These are phyloP conservation scores for Croton laevigatus DNA, from an alignment of 441 rosid genomes.

Conservation along the genomic window DNA sequence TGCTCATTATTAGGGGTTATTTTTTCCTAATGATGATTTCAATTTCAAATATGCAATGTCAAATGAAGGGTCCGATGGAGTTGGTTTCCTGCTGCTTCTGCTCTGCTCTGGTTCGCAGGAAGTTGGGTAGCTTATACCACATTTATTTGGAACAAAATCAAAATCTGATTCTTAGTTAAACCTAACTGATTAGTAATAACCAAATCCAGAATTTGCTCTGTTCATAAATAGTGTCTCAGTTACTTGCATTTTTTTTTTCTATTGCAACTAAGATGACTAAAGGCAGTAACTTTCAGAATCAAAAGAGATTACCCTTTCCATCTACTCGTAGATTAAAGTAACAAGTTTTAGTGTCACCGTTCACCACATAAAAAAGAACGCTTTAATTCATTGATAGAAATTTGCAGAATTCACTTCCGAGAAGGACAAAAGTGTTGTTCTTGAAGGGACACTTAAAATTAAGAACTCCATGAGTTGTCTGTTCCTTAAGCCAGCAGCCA, in stretches of 20 bases:
- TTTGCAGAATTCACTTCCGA: neutral
- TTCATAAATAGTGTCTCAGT: neutral
- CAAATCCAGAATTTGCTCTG: neutral
- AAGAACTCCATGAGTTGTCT: neutral
- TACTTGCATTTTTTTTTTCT: neutral
- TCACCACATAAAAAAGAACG: neutral
- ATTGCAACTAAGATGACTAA: neutral
- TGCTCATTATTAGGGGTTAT: neutral
- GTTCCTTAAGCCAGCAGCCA: neutral
- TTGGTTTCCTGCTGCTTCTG: neutral
- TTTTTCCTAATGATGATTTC: neutral
- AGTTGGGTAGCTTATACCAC: neutral
- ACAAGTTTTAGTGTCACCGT: neutral
- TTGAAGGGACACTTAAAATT: neutral
- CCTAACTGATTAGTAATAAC: neutral
- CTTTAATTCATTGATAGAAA: neutral
- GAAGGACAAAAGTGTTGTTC: neutral
- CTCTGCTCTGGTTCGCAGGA: conserved; percentile 1
- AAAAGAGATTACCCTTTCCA: neutral
- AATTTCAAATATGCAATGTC: neutral
- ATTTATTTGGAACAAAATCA: neutral
- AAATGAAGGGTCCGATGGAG: neutral
- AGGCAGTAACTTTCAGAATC: neutral
- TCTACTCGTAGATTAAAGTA: neutral
- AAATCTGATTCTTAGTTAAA: neutral